Base-by-base conservation (phyloP, 2,329 filamentous ascomycete species). In the Colletotrichum orbiculare region DNA sequence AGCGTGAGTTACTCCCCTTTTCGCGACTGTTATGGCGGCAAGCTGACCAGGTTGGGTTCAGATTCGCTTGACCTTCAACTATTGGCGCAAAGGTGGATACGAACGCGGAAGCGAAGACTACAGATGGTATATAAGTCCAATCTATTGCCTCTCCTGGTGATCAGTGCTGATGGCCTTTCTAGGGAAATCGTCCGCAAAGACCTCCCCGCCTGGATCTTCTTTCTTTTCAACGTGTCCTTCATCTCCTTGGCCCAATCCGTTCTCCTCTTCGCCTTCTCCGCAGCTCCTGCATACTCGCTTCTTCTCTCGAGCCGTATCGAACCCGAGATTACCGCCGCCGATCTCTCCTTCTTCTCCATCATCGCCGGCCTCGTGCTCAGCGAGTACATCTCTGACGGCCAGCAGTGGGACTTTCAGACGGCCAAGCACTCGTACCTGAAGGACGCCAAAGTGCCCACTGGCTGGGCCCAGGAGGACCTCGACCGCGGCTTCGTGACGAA, bases 41-140 rank as follows among this genome's bases (percentile, higher is more conserved):
- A 64, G 56, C 72, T 74, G 50, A 77, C 66, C 66, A 67, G 48
- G 3, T 17, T 12, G 43, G 25, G 9, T 47, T 13, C 65, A 94
- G 92, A 75, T 81, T 63, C 91, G 96, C 10, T 82, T 99, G 78
- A 98, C 95, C 3, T 98, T 87, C 83, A 99, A 99, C 79, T 99
- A 97, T 81, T 97, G 92, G 90, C 91, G 96, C 64, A 97, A 93
- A 77, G 96, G 96, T 43, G 96, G 96, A 33, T 99, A 99, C 76
- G 82, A 85, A 13, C 83, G 94, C 68, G 95, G 96, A 42, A 94
- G 91, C 13, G 95, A 99, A 78, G 96, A 99, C 77, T 99, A 99
- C 77, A 87, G 96, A 79, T 99, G 96, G 89, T 84, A 71, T 54
- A 75, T 71, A 35, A n/a, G 9, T 53, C 7, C 4, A 15, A 9